Evolutionary conservation across 306 rosid species (phyloP).

Genomic region (Trichosanthes truncata): DNA sequence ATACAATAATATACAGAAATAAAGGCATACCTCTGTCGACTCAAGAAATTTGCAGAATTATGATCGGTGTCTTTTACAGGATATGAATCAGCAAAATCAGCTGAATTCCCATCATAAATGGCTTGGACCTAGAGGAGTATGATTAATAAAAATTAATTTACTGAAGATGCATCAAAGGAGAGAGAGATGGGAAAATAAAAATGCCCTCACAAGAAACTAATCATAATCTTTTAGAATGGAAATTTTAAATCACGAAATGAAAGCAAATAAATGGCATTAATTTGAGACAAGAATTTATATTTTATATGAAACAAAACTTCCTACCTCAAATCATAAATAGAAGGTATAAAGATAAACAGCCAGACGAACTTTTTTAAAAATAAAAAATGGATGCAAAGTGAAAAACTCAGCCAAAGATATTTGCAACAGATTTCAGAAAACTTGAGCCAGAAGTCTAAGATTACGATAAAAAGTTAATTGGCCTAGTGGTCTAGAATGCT

Average conservation of each 20-base stretch:
- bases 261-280: neutral
- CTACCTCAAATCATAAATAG: neutral
- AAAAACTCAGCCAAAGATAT: neutral
- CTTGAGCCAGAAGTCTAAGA: neutral
- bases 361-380: neutral
- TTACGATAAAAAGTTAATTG: neutral
- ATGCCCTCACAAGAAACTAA: neutral
- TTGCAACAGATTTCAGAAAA: neutral
- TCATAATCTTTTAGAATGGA: neutral
- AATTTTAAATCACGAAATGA: neutral
- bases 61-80: conserved; percentile 38
- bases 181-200: neutral
- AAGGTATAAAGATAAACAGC: neutral
- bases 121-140: conserved; percentile 48
- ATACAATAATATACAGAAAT: neutral
- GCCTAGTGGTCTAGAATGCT: neutral
- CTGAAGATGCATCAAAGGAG: neutral
- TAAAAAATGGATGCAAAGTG: neutral
- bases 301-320: neutral
- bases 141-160: neutral
- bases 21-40: conserved; percentile 49
- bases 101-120: conserved; percentile 41
- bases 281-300: neutral
- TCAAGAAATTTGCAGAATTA: conserved; percentile 37
- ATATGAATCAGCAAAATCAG: conserved; percentile 31